Evolutionary conservation across 495 filamentous ascomycete genomes (phyloP), one percentile per base, ranked within the genome.

Genomic region (Hamigera avellanea): DNA sequence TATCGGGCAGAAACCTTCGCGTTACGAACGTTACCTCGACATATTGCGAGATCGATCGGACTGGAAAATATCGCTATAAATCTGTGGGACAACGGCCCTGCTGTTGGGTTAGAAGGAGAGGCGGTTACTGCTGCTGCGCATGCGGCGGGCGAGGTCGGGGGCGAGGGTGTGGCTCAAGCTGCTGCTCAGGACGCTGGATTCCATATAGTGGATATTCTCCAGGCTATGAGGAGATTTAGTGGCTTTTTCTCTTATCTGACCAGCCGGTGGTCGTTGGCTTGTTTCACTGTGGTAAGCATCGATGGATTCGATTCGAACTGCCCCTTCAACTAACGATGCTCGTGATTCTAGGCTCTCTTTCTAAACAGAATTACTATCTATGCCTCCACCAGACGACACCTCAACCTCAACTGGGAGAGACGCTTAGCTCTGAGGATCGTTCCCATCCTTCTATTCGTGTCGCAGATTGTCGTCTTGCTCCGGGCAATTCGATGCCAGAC

Each of bases 401-500:
- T 95, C 4, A 69, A 64, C 6, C 63, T 96, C 0, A 66, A 68
- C 23, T 86, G 82, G 76, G 69, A 72, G 21, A 57, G 83, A 26
- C 80, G 91, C 3, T 58, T 93, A 4, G 55, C 72, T 0, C 59
- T 96, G 9, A 83, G 91, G 26, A 62, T 85, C 14, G 49, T 77
- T 6, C 86, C 88, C 0, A 80, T 94, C n/a, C 10, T 83, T 4
- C 61, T 93, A 0, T 80, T 95, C 39, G 37, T 75, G 8, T 62
- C 69, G 14, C 85, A 93, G 40, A 76, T 80, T 5, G 56, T 72
- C 8, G 56, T 57, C 14, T 52, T 96, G 4, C 70, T 96, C 8
- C 82, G 87, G 43, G 85, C 84, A 1, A 82, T 98, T 32, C 83
- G 83, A 41, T 98, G 91, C 48, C 93, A 98, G 59, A 94, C 87